These are phyloP conservation scores for Durio zibethinus DNA, from an alignment of 345 rosid genomes.

Conservation along the genomic window DNA sequence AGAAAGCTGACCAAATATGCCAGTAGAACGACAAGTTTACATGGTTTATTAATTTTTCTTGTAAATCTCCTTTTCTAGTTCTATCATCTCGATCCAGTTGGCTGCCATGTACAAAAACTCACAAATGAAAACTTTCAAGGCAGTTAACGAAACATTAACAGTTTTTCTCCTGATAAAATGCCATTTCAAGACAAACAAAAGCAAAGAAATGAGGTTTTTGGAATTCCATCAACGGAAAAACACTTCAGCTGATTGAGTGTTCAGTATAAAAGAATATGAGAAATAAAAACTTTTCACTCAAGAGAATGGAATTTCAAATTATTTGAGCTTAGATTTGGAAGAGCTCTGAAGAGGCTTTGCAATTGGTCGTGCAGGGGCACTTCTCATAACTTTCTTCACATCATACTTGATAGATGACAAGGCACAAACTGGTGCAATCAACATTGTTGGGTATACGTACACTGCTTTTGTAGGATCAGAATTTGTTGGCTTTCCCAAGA, in stretches of 20 bases:
- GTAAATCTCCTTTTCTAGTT: background rate
- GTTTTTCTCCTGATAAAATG: background rate
- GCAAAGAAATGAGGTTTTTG: background rate
- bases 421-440: slow-evolving; percentile 73
- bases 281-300: background rate
- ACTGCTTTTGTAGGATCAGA: slow-evolving; percentile 66
- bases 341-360: slow-evolving; percentile 78
- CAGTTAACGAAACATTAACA: background rate
- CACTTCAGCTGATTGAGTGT: slow-evolving; percentile 4
- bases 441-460: slow-evolving; percentile 84
- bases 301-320: slow-evolving; percentile 21
- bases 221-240: background rate
- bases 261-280: background rate
- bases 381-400: slow-evolving; percentile 61
- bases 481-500: slow-evolving; percentile 73
- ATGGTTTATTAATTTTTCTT: background rate
- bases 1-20: no score
- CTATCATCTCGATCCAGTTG: background rate
- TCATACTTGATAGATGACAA: slow-evolving; percentile 81
- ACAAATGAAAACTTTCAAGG: background rate
- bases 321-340: slow-evolving; percentile 75
- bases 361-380: slow-evolving; percentile 58
- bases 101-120: background rate
- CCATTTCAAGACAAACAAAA: background rate
- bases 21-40: background rate